phyloP scores from a whole-genome alignment of 441 rosid genomes.

The Flueggea neowawraea region DNA sequence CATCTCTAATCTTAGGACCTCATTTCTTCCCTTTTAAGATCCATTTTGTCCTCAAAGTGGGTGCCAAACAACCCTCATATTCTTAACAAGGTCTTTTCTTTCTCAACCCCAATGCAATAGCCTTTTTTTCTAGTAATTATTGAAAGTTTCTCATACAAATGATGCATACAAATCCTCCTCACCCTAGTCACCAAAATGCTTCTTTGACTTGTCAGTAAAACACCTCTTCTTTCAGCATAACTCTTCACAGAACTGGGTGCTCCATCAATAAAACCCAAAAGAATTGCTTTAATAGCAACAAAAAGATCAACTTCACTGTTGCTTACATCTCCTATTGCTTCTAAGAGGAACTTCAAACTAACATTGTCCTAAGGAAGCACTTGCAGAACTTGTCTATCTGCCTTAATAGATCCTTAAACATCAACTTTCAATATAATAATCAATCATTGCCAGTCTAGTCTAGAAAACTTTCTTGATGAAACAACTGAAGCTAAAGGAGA shows the following conservation, averaged over 20 bases:
- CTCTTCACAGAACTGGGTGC: conserved; percentile 77
- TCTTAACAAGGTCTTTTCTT: no score
- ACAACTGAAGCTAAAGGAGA: conserved; percentile 94
- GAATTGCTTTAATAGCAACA: conserved; percentile 76
- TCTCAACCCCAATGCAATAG: no score
- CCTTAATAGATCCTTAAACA: conserved; percentile 95
- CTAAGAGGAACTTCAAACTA: conserved; percentile 82
- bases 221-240: conserved; percentile 84
- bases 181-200: no score
- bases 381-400: conserved; percentile 87
- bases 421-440: conserved; percentile 92
- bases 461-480: conserved; percentile 74
- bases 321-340: conserved; percentile 90
- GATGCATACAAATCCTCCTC: no score
- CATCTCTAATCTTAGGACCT: no score
- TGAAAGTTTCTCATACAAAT: no score
- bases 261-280: conserved; percentile 86
- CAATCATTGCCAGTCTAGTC: conserved; percentile 90
- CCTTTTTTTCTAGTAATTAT: no score
- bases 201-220: no score
- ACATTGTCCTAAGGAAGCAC: conserved; percentile 90
- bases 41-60: no score
- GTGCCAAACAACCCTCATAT: no score
- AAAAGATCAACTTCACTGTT: conserved; percentile 93
- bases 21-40: no score